phyloP scores from a whole-genome alignment of 805 yeast species.

The Ogataea paradorogensis region DNA sequence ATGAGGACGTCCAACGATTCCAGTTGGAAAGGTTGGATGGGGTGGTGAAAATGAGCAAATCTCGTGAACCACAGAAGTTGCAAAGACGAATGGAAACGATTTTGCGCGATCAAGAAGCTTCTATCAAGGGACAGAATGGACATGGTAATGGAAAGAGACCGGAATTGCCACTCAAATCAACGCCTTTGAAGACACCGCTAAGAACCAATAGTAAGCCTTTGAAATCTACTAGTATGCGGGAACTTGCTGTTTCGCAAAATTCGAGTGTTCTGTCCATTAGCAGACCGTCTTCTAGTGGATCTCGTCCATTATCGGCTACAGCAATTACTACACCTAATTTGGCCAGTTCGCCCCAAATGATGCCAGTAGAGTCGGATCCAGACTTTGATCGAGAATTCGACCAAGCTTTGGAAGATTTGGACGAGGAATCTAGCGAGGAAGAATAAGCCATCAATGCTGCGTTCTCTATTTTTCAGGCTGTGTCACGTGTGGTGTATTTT shows the following conservation, averaged over 20 bases:
- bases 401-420: slow-evolving; percentile 23
- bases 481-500: slow-evolving; percentile 5
- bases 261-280: neutral
- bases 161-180: slow-evolving; percentile 5
- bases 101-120: neutral
- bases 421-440: slow-evolving; percentile 29
- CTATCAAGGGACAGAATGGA: neutral
- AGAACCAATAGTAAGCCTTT: slow-evolving; percentile 1
- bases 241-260: slow-evolving; percentile 13
- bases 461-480: slow-evolving; percentile 1
- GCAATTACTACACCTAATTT: slow-evolving; percentile 2
- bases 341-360: slow-evolving; percentile 2
- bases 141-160: slow-evolving; percentile 6
- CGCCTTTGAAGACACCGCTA: neutral
- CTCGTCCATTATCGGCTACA: slow-evolving; percentile 2
- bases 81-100: slow-evolving; percentile 11
- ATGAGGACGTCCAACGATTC: slow-evolving; percentile 26
- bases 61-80: slow-evolving; percentile 29
- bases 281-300: neutral
- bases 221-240: slow-evolving; percentile 20
- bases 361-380: slow-evolving; percentile 10
- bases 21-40: slow-evolving; percentile 28
- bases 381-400: slow-evolving; percentile 28
- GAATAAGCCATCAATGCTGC: slow-evolving; percentile 13
- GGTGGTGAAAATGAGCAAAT: slow-evolving; percentile 30